Conservation (phyloP, 2,329 filamentous ascomycete genomes). For the Cladosporium sp. region DNA sequence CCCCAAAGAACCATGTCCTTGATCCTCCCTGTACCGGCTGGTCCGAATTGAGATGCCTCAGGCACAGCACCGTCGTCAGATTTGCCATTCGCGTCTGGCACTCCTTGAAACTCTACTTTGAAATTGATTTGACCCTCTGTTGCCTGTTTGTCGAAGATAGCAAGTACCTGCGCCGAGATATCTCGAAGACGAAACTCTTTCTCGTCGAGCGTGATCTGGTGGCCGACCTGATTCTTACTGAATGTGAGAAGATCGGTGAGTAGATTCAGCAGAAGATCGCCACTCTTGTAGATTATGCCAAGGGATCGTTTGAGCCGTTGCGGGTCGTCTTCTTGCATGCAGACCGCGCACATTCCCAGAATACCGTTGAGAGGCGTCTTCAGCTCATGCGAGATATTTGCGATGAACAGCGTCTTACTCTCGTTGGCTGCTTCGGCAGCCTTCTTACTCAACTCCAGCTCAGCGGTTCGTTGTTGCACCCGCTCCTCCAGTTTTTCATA, state of each 20-base stretch:
- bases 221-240: slow-evolving; percentile 90
- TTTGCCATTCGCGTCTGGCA: slow-evolving; percentile 5
- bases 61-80: not conserved
- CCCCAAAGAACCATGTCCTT: slow-evolving; percentile 88
- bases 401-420: slow-evolving; percentile 96
- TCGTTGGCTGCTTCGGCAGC: slow-evolving; percentile 93
- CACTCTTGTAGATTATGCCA: slow-evolving; percentile 84
- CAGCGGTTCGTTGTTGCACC: slow-evolving; percentile 74
- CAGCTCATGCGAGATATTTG: slow-evolving; percentile 82
- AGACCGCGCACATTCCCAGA: slow-evolving; percentile 86
- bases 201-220: slow-evolving; percentile 75
- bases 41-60: slow-evolving; percentile 46
- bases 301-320: slow-evolving; percentile 74
- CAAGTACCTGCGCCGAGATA: slow-evolving; percentile 73
- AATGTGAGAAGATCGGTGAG: slow-evolving; percentile 88
- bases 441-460: slow-evolving; percentile 85
- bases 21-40: slow-evolving; percentile 53
- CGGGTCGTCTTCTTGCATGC: slow-evolving; percentile 85
- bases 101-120: slow-evolving; percentile 64
- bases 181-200: slow-evolving; percentile 83
- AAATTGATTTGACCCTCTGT: slow-evolving; percentile 74
- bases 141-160: slow-evolving; percentile 88
- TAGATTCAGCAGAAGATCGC: slow-evolving; percentile 76
- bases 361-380: slow-evolving; percentile 96
- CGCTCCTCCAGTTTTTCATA: slow-evolving; percentile 81